Evolutionary conservation across 257 asterid species (phyloP).

Genomic region (Asclepias syriaca): DNA sequence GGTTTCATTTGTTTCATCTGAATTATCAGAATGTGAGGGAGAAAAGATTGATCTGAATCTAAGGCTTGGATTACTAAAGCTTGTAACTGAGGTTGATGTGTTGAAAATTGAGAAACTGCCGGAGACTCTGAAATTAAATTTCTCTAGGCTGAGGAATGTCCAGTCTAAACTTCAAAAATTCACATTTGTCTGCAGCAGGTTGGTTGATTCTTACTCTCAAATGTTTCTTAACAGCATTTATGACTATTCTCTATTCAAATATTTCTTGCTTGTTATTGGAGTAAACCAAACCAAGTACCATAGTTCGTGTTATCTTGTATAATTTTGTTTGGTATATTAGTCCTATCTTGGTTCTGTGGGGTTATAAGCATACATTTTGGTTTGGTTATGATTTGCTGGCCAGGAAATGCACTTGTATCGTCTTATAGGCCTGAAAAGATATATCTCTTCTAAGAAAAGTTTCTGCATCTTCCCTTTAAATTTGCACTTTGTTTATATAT

Average conservation of each 20-base stretch:
- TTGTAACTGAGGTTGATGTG: constrained; percentile 58
- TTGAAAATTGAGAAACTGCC: constrained; percentile 62
- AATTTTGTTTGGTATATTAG: too few relatives aligned
- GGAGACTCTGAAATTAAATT: constrained; percentile 78
- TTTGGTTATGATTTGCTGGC: background rate
- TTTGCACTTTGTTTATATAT: background rate
- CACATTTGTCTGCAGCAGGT: constrained; percentile 76
- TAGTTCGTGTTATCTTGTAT: background rate
- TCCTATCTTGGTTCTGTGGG: background rate
- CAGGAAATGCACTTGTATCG: background rate
- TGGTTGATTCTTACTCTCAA: background rate
- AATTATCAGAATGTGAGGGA: constrained; percentile 59
- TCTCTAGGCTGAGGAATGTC: constrained; percentile 53
- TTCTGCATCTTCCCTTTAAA: background rate
- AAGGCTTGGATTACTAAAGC: constrained; percentile 69
- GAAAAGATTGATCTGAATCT: constrained; percentile 59
- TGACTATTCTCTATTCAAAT: background rate
- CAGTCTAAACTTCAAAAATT: constrained; percentile 81
- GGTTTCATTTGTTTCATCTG: constrained; percentile 25
- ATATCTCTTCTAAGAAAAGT: too few relatives aligned
- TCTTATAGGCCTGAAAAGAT: too few relatives aligned
- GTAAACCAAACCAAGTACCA: background rate
- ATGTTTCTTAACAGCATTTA: background rate
- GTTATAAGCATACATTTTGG: background rate
- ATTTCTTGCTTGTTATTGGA: background rate